Base-by-base conservation (phyloP, 495 filamentous ascomycete species). In the Xylaria flabelliformis region DNA sequence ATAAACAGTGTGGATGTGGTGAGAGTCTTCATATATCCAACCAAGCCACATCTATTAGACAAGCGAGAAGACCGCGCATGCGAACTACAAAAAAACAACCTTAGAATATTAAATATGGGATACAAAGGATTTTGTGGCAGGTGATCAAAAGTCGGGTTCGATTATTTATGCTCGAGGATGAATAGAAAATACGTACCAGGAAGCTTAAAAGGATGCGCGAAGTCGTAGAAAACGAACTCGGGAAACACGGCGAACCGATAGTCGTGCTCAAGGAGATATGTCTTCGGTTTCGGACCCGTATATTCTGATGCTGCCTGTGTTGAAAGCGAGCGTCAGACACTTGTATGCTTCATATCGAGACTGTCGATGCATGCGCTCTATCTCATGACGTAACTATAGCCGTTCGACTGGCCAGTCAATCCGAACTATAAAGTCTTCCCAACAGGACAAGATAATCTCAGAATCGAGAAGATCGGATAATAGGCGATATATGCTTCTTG, bases 221-320 rank as follows among this genome's bases (percentile, higher is more conserved):
- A 94, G 80, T 95, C 91, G 80, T 94, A 95, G 59, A 83, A 85
- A 26, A 90, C 78, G 75, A 92, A 94, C 75, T 93, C 91, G 10
- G 82, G 72, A 74, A 95, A 92, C 21, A 94, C 84, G 19, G 84
- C 81, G 78, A 94, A 94, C 21, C 93, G 86, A 61, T 85, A 79
- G 78, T 94, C 92, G 76, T 87, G 91, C 78, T 95, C 92, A 15
- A 95, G 82, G 0, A 94, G 84, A 67, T 72, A 73, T 44, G 82
- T 80, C 32, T 85, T 86, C 2, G 90, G 89, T 50, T 74, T 82
- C n/a, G 78, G 78, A 29, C 67, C 32, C 42, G 78, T 69, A 64
- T 78, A 75, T 34, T 74, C 77, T 42, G 78, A 51, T 15, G 77
- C 75, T 56, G 74, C 74, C 72, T 86, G 53, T 7, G 10, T 46